Evolutionary conservation across 2,329 filamentous ascomycete genomes (phyloP), one percentile per base, ranked within the genome.

Genomic region (Cladosporium colombiae): DNA sequence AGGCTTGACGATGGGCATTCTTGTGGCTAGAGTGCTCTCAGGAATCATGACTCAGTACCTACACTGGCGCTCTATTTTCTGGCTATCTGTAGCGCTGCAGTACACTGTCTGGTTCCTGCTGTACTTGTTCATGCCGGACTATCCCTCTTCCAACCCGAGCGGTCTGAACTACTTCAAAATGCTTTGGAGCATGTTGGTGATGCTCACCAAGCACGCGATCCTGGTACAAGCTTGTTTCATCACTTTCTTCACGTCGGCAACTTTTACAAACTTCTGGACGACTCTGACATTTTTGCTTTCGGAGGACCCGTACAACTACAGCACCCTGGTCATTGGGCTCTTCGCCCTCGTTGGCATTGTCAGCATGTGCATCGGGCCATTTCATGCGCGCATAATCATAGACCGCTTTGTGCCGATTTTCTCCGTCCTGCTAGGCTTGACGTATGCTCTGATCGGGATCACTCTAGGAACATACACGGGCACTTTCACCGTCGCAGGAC

Each of bases 241-340:
- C 29, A 83, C 85, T 0, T 89, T 92, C 72, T 83, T 88, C 68
- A 83, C 82, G 5, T 83, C 83, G 7, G 82, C 84, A 0, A 86
- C 85, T 1, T 91, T 91, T 74, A 91, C 88, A 2, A 81, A 77
- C 33, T 89, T 88, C 80, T 91, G 89, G 89, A 91, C 89, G 0
- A 94, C 91, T 0, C 77, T 95, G 44, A 94, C 91, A 0, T 96
- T 96, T 74, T 82, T 95, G 5, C 85, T 96, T 21, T 86, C 90
- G 0, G 88, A 85, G 0, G 78, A 84, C 2, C 91, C 91, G 0
- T 96, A 92, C 73, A 76, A 83, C 63, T 93, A 90, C 74, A 79
- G 83, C 0, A 86, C 89, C 0, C 75, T 92, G 0, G 82, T 84
- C 4, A 93, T 95, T 59, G 91, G 91, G 0, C 81, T 95, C 5